Percentiles rank a stretch among this genome's conserved stretches.
phyloP scores from a whole-genome alignment of 1,139 yeast species.

The Taphrina pruni region DNA sequence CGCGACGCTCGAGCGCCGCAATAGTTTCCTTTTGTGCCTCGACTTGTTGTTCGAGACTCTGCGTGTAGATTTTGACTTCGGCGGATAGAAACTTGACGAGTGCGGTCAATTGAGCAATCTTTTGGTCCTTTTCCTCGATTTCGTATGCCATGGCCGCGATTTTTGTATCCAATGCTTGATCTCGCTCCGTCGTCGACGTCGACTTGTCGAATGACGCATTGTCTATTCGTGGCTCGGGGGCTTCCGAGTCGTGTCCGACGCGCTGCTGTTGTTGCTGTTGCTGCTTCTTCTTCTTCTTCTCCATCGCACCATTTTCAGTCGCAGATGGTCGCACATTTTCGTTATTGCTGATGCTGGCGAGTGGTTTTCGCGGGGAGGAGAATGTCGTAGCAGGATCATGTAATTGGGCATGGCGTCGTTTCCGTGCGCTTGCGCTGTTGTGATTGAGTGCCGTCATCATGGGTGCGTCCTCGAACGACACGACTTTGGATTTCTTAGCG shows the following conservation, averaged over 20 bases:
- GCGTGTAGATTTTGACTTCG: slow-evolving; percentile 32
- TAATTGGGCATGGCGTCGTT: neutral
- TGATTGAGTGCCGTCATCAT: neutral
- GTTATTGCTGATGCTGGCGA: slow-evolving; percentile 4
- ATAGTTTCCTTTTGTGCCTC: slow-evolving; percentile 4
- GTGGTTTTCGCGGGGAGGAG: slow-evolving; percentile 25
- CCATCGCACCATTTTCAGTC: neutral
- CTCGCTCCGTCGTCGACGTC: neutral
- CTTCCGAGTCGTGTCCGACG: neutral
- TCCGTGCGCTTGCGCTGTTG: slow-evolving; percentile 2
- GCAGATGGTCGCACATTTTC: slow-evolving; percentile 24
- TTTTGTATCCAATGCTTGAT: neutral
- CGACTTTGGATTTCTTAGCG: slow-evolving; percentile 16
- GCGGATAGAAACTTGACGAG: slow-evolving; percentile 26
- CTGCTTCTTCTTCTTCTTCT: neutral
- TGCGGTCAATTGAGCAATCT: slow-evolving; percentile 14
- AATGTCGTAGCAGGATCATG: neutral
- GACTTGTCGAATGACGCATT: neutral
- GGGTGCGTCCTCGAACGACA: slow-evolving; percentile 23
- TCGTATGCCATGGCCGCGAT: neutral
- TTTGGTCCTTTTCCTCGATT: slow-evolving; percentile 18
- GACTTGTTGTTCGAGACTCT: slow-evolving; percentile 30
- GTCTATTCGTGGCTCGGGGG: neutral
- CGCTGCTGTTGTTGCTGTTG: neutral
- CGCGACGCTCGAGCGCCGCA: slow-evolving; percentile 3